Evolutionary conservation across 257 asterid genomes (phyloP).

Genomic region (Jasminum sambac): DNA sequence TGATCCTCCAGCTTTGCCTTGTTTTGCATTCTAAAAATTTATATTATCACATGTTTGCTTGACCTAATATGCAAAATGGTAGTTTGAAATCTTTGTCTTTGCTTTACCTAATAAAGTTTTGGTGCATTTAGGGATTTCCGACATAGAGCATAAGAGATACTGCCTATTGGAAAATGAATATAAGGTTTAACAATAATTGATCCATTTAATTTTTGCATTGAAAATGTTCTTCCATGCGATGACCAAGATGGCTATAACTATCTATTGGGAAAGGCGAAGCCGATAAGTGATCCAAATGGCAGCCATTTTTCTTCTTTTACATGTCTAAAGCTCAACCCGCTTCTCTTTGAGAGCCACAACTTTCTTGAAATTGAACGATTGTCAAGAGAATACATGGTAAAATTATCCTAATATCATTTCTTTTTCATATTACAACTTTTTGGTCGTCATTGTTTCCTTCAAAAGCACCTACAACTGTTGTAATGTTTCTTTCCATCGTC

Average conservation of each 20-base stretch:
- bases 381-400: constrained; percentile 91
- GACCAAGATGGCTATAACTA: constrained; percentile 55
- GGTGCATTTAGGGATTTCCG: too few species aligned
- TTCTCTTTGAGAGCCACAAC: constrained; percentile 64
- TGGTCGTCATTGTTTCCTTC: background rate
- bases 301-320: constrained; percentile 71
- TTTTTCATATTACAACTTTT: background rate
- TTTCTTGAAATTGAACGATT: constrained; percentile 67
- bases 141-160: too few species aligned
- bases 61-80: too few species aligned
- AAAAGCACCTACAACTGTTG: background rate
- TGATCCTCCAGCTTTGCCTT: too few species aligned
- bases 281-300: constrained; percentile 72
- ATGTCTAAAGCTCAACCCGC: constrained; percentile 63
- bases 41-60: too few species aligned
- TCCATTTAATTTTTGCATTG: too few species aligned
- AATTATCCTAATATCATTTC: constrained; percentile 2
- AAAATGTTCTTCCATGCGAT: constrained; percentile 41
- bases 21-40: too few species aligned
- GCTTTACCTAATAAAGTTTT: too few species aligned
- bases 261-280: constrained; percentile 78
- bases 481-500: constrained; percentile 3
- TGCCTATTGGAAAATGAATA: too few species aligned
- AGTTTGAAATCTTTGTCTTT: too few species aligned
- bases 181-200: too few species aligned